phyloP scores from a whole-genome alignment of 2,329 filamentous ascomycete species.

The Fusarium sp. region DNA sequence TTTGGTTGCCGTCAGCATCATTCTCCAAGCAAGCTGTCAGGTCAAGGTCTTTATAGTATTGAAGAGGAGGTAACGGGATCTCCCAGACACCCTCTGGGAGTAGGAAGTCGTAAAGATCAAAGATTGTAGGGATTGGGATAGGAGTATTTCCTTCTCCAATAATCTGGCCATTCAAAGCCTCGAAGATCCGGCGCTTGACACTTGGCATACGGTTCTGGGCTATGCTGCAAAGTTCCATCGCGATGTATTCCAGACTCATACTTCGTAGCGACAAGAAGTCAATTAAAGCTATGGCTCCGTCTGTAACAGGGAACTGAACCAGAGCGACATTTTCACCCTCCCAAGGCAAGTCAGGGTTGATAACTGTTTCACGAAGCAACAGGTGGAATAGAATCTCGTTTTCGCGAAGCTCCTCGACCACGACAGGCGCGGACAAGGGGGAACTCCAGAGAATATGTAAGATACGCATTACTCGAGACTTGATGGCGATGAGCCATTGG shows the following conservation, averaged over 20 bases:
- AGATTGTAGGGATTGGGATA: conserved; percentile 79
- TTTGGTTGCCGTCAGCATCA: conserved; percentile 65
- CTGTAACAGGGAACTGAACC: conserved; percentile 75
- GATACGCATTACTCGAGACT: conserved; percentile 77
- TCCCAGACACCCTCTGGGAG: conserved; percentile 64
- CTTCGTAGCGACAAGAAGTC: conserved; percentile 84
- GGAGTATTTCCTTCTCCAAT: conserved; percentile 74
- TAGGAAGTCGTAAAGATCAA: conserved; percentile 94
- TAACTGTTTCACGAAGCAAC: conserved; percentile 77
- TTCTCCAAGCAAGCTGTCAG: conserved; percentile 73
- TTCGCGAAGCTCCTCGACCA: conserved; percentile 82
- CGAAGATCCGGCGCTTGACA: conserved; percentile 75
- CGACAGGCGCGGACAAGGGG: conserved; percentile 78
- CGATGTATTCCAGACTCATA: conserved; percentile 84
- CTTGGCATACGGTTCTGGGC: conserved; percentile 77
- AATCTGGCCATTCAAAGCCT: conserved; percentile 82
- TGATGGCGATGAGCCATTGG: conserved; percentile 77
- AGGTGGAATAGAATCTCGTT: conserved; percentile 85
- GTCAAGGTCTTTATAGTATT: conserved; percentile 74
- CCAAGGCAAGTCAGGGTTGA: conserved; percentile 78
- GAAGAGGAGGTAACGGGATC: conserved; percentile 64
- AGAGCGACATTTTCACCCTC: conserved; percentile 72
- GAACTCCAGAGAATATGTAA: conserved; percentile 87
- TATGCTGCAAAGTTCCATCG: conserved; percentile 84
- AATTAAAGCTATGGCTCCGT: conserved; percentile 76